Base-by-base conservation (phyloP, 306 rosid species). In the Quercus variabilis region DNA sequence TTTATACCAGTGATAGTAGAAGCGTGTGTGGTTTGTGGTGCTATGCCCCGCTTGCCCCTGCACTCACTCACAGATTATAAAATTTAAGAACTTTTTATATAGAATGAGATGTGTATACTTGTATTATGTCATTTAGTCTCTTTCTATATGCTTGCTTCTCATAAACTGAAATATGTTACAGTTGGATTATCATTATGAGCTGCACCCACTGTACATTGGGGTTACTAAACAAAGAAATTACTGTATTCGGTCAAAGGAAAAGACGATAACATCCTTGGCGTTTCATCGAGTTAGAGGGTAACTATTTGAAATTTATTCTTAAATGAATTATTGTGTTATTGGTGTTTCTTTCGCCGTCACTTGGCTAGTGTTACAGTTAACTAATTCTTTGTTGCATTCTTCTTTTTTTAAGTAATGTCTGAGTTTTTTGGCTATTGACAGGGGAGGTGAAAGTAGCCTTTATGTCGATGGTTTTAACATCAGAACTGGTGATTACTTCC, bases 241-340 rank as follows among this genome's bases (percentile, higher is more conserved):
- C 71, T 85, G 89, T 18, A 25, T 83, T 43, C 87, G 89, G 60
- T 85, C 86, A 31, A 91, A 84, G 89, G 89, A 75, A 85, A 91
- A 90, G 43, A 79, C 69, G 51, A 78, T 81, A 82, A 82, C 90
- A 21, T 87, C 86, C 75, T 64, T 88, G 69, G 80, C 88, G 25
- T 91, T 79, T 85, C 91, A 93, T 70, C 93, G 88, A 63, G 88
- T 91, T 83, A 80, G 83, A 58, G 91, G 88, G 97, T 93, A 91
- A 81, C 78, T 64, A 43, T 80, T 75, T 55, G 17, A 82, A 75
- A 64, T 38, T 3, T 2, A 28, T 62, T 71, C 20, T 15, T 35
- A 18, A 67, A 19, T 7, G 28, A 67, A 35, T 67, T 15, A 26
- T 63, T 62, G 19, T 43, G 30, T 19, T 75, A 30, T 69, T 30